Evolutionary conservation across 176 grass and related monocot species (phyloP).

Genomic region (Carex cristatella): DNA sequence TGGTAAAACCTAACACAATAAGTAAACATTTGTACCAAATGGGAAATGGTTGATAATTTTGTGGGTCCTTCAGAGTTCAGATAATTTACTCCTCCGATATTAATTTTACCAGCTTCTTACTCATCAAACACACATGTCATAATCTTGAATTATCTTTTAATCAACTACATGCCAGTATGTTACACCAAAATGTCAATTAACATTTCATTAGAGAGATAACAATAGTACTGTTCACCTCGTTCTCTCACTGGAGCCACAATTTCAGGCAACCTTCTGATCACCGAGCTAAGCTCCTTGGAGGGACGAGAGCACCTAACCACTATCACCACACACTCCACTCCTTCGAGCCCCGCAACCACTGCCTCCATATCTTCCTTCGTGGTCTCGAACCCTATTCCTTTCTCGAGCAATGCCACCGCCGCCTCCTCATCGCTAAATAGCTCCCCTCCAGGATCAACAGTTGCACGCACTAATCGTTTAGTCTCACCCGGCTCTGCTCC

Average conservation of each 20-base stretch:
- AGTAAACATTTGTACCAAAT: background rate
- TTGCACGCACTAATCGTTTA: conserved; percentile 37
- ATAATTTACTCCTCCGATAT: conserved; percentile 21
- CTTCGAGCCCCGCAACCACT: conserved; percentile 8
- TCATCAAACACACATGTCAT: conserved; percentile 9
- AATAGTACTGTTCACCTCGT: conserved; percentile 37
- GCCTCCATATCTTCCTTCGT: conserved; percentile 32
- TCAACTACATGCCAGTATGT: background rate
- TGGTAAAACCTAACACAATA: background rate
- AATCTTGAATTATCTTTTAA: background rate
- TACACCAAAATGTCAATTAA: background rate
- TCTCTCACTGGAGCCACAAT: conserved; percentile 40
- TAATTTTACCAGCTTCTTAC: background rate
- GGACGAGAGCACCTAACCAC: conserved; percentile 63
- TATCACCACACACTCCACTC: conserved; percentile 66
- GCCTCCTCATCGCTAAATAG: conserved; percentile 20
- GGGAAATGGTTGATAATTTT: background rate
- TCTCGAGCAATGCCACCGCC: conserved; percentile 60
- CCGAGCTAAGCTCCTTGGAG: conserved; percentile 37
- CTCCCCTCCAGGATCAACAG: conserved; percentile 28
- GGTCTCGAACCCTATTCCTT: conserved; percentile 29
- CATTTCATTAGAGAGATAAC: background rate
- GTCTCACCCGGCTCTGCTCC: conserved; percentile 33
- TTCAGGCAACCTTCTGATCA: conserved; percentile 46
- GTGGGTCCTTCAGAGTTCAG: background rate